A percentile compares a stretch with the other conserved stretches of the same genome.
Conservation (phyloP, 2,329 filamentous ascomycete species). For the Didymellaceae sp. region DNA sequence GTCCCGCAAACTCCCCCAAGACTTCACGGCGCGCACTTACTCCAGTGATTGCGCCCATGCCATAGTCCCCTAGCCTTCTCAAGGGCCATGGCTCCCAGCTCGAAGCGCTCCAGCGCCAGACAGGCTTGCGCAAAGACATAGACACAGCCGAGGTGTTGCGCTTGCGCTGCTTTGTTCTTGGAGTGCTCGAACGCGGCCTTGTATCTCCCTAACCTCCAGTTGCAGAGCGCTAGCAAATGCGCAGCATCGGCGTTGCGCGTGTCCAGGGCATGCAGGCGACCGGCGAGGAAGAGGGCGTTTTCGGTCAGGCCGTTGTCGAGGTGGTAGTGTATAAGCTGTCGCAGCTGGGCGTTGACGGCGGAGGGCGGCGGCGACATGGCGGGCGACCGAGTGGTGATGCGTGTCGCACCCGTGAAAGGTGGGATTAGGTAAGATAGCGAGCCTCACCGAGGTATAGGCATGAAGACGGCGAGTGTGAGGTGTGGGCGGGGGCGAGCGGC, state of each 20-base stretch:
- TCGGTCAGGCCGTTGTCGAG: slow-evolving; percentile 89
- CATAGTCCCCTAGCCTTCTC: slow-evolving; percentile 83
- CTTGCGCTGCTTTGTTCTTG: slow-evolving; percentile 72
- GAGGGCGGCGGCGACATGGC: slow-evolving; percentile 64
- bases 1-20: not conserved
- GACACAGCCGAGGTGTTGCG: slow-evolving; percentile 81
- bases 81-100: slow-evolving; percentile 81
- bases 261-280: slow-evolving; percentile 84
- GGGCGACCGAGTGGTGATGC: slow-evolving; percentile 21
- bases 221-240: slow-evolving; percentile 83
- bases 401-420: slow-evolving; percentile 11
- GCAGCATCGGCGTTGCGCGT: slow-evolving; percentile 78
- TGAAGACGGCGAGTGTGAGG: slow-evolving; percentile 30
- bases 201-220: slow-evolving; percentile 80
- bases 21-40: slow-evolving; percentile 60
- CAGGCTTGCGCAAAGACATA: slow-evolving; percentile 94
- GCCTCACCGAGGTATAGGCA: slow-evolving; percentile 28
- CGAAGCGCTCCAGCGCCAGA: slow-evolving; percentile 75
- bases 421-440: slow-evolving; percentile 13
- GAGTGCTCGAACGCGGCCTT: slow-evolving; percentile 86
- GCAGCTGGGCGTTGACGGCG: slow-evolving; percentile 65
- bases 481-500: slow-evolving; percentile 1
- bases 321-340: slow-evolving; percentile 72
- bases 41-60: slow-evolving; percentile 76
- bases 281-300: slow-evolving; percentile 93